Base-by-base conservation (phyloP, 2,329 filamentous ascomycete species). In the Apiospora arundinis region DNA sequence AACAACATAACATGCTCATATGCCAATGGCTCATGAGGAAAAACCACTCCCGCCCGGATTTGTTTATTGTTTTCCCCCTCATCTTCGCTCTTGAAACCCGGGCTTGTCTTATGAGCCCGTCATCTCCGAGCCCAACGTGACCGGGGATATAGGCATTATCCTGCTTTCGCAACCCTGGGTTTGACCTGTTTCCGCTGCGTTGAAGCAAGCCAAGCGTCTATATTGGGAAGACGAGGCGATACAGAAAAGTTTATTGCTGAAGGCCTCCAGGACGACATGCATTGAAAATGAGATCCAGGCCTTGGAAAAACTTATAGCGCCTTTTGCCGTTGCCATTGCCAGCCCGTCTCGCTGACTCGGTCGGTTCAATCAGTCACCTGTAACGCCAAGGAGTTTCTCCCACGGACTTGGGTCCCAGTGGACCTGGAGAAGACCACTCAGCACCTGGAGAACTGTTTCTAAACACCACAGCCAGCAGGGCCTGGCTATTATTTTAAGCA, bases 331-430 rank as follows among this genome's bases (percentile, higher is more conserved):
- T 18, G 52, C 25, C 28, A 60, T n/a, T 37, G 25, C 28, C 28
- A 12, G 42, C 16, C 42, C 42, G 14, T 45, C 28, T n/a, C 28
- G 52, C 32, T 63, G 56, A 40, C 56, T 63, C 28, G 56, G 56
- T 40, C 56, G 9, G 32, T n/a, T 67, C 66, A 67, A 37, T 67
- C 66, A 46, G 40, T 28, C 45, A 67, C 70, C 72, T 73, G 72
- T 69, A 73, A 73, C 72, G 72, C 72, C 72, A 73, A 73, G 72
- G 42, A 63, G 70, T 73, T 73, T 71, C 56, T 40, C 25, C 70
- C 67, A 42, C 66, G n/a, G 37, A 70, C 52, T 68, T 72, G 48
- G 44, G 45, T 42, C 49, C 25, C 69, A 52, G 68, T 68, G 67
- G 56, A 37, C 67, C 48, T n/a, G 63, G 45, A 52, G 49, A 60